A percentile compares a stretch with the other conserved stretches of the same genome.
These are phyloP conservation scores for Globisporangium emineosum DNA, from an alignment of 352 stramenopile species.

Conservation along the genomic window DNA sequence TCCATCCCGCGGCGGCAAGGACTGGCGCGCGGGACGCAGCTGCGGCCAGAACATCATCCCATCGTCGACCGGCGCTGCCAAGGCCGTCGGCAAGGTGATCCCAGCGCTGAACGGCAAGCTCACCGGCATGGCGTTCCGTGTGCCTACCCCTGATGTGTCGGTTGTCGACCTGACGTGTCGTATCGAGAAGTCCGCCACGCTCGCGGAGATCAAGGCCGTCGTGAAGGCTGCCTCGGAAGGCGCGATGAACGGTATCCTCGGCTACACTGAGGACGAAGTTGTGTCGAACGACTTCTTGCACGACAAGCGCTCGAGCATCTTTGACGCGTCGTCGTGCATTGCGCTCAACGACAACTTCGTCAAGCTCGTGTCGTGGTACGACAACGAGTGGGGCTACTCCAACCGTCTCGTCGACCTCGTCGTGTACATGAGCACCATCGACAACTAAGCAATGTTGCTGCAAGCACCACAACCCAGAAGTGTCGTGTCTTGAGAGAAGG, in stretches of 20 bases:
- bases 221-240: constrained; percentile 94
- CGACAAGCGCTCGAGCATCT: constrained; percentile 94
- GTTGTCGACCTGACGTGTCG: constrained; percentile 88
- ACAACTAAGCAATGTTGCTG: constrained; percentile 31
- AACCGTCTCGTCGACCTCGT: constrained; percentile 82
- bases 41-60: constrained; percentile 99
- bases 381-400: constrained; percentile 94
- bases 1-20: constrained; percentile 95
- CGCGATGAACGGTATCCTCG: constrained; percentile 96
- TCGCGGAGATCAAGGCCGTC: constrained; percentile 97
- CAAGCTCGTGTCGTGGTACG: constrained; percentile 95
- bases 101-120: constrained; percentile 91
- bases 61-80: constrained; percentile 96
- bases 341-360: constrained; percentile 94
- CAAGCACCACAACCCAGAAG: not conserved
- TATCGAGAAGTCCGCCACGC: constrained; percentile 90
- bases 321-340: constrained; percentile 95
- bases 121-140: constrained; percentile 91
- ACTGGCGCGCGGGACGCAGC: constrained; percentile 97
- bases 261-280: constrained; percentile 97
- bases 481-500: not conserved
- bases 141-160: constrained; percentile 89
- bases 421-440: constrained; percentile 43
- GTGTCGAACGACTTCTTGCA: constrained; percentile 98
- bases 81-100: constrained; percentile 99